Percentiles rank a stretch among this genome's conserved stretches.
Conservation (phyloP, 306 rosid species). For the Cicer arietinum region DNA sequence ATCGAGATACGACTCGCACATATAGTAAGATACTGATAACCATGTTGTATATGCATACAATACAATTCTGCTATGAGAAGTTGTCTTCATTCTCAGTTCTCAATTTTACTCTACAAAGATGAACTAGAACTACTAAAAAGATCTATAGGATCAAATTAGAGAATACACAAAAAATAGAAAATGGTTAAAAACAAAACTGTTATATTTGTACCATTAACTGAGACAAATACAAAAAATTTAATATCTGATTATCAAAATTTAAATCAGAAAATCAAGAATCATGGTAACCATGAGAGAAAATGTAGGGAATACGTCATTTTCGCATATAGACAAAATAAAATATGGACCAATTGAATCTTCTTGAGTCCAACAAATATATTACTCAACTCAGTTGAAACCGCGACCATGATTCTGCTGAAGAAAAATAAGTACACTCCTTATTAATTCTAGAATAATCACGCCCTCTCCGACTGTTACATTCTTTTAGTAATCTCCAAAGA, state of each 20-base stretch:
- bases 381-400: not conserved
- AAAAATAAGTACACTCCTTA: not conserved
- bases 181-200: not conserved
- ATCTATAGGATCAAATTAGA: slow-evolving; percentile 16
- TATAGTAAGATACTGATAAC: no score
- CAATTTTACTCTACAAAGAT: slow-evolving; percentile 19
- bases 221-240: not conserved
- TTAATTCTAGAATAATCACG: slow-evolving; percentile 16
- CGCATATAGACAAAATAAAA: not conserved
- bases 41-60: not conserved
- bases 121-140: slow-evolving; percentile 13
- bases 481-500: not conserved
- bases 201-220: not conserved
- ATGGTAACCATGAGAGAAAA: not conserved
- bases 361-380: not conserved
- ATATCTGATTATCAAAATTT: not conserved
- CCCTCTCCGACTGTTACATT: not conserved
- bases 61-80: not conserved
- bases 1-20: no score
- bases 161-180: not conserved
- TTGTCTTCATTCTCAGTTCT: not conserved
- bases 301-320: slow-evolving; percentile 8
- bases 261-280: slow-evolving; percentile 17
- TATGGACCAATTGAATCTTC: not conserved
- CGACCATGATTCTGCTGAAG: not conserved